Evolutionary conservation across 1,284 basidiomycete genomes (phyloP), one percentile per base, ranked within the genome.

Genomic region (Boletus subluridellus): DNA sequence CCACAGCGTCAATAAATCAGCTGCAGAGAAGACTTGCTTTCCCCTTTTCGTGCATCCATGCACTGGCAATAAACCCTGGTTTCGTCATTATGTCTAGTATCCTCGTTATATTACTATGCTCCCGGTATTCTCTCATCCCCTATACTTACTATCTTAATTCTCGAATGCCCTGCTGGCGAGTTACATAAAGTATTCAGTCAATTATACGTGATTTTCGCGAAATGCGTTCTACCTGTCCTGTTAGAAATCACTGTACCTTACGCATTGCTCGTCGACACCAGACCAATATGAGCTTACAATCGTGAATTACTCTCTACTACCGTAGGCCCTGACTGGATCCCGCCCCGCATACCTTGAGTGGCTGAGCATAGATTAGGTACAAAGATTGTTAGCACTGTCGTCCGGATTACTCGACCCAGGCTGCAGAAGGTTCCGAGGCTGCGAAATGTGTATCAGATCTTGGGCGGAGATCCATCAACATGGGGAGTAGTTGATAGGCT

Each of bases 1-100:
- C 72, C 69, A 41, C 72, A 63, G 55, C 62, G 62, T 38, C 46
- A 44, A 41, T 72, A 47, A 56, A 32, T 28, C 26, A 45, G 14
- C n/a, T 26, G 8, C 32, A 5, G 10, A 35, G 49, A 46, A 24
- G 48, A 30, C 28, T 39, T 2, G 41, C 11, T 15, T 48, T 17
- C 28, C n/a, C 21, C 32, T 28, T 21, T 53, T 32, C 26, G 10
- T 30, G 15, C 41, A 49, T 42, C 5, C 45, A 24, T 15, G 28
- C 34, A 61, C 51, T 35, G n/a, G 35, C 35, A 26, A 24, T 35
- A 12, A 38, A 14, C 14, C 10, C 26, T 38, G 11, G 56, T 46
- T 50, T 47, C 34, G 34, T 52, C 35, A 3, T 24, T 17, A 14
- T 17, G 42, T 37, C 12, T 8, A 34, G 32, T 52, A 38, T 17